These are phyloP conservation scores for Saccharata proteae DNA, from an alignment of 2,329 filamentous ascomycete genomes.

Conservation along the genomic window DNA sequence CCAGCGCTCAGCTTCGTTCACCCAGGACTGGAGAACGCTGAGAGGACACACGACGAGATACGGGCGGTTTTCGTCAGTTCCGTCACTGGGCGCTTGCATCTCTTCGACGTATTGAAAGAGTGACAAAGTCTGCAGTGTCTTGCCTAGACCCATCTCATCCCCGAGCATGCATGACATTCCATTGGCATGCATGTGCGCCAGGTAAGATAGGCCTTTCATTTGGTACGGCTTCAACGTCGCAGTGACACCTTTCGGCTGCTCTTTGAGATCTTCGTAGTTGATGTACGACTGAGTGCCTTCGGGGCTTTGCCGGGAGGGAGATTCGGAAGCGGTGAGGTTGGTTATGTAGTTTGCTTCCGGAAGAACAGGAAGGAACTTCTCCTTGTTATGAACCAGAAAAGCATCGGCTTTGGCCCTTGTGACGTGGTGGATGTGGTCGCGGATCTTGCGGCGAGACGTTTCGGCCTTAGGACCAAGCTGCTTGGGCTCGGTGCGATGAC, in stretches of 20 bases:
- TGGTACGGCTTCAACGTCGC: conserved; percentile 84
- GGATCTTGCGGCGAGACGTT: conserved; percentile 28
- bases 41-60: conserved; percentile 94
- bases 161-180: conserved; percentile 97
- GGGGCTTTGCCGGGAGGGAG: conserved; percentile 7
- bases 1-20: conserved; percentile 95
- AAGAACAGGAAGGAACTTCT: conserved; percentile 36
- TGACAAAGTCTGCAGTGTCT: conserved; percentile 97
- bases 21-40: conserved; percentile 96
- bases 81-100: conserved; percentile 55
- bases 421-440: conserved; percentile 28
- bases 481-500: too few species aligned
- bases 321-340: conserved; percentile 26
- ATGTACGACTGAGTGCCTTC: conserved; percentile 26
- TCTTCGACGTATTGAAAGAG: conserved; percentile 94
- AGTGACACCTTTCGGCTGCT: conserved; percentile 35
- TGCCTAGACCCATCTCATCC: conserved; percentile 98
- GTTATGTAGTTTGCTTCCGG: conserved; percentile 31
- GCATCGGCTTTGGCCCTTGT: conserved; percentile 33
- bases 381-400: conserved; percentile 33
- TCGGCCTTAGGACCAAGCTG: too few species aligned
- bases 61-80: conserved; percentile 62
- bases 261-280: conserved; percentile 24
- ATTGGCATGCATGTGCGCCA: conserved; percentile 98
- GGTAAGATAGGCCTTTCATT: conserved; percentile 93